Evolutionary conservation across 139 green algal genomes (phyloP).

Genomic region (Pleodorina starrii): DNA sequence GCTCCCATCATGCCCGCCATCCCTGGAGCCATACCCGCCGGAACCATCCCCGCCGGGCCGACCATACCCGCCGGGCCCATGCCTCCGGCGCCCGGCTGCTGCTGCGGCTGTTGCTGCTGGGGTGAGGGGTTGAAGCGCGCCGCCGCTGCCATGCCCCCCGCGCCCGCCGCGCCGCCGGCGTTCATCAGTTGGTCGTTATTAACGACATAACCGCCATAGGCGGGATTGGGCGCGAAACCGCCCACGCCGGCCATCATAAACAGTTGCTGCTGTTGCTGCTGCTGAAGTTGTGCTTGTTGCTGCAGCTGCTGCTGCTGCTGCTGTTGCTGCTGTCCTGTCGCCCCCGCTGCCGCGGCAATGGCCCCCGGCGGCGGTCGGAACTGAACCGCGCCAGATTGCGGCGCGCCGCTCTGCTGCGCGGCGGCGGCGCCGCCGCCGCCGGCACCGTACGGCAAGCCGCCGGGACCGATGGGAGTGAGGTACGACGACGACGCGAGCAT

Average conservation of each 20-base stretch:
- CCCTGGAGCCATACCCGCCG: neutral
- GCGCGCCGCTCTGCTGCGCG: neutral
- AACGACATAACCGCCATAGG: neutral
- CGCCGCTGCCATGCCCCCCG: neutral
- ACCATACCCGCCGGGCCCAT: neutral
- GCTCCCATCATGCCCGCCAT: neutral
- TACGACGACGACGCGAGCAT: neutral
- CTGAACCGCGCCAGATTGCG: conserved; percentile 5
- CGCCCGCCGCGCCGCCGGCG: too few species aligned
- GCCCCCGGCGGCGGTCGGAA: neutral
- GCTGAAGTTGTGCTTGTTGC: neutral
- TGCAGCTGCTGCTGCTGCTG: conserved; percentile 1
- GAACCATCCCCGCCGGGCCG: neutral
- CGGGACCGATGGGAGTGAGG: neutral
- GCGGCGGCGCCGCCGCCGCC: neutral
- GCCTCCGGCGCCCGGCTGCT: neutral
- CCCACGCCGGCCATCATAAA: neutral
- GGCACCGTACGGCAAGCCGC: neutral
- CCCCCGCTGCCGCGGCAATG: neutral
- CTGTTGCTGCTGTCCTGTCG: neutral
- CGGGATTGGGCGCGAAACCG: neutral
- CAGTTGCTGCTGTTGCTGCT: neutral
- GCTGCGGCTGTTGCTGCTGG: neutral
- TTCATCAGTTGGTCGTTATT: neutral
- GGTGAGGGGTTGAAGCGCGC: neutral